Conservation (phyloP, 1,284 basidiomycete species). For the Inonotus hispidus region DNA sequence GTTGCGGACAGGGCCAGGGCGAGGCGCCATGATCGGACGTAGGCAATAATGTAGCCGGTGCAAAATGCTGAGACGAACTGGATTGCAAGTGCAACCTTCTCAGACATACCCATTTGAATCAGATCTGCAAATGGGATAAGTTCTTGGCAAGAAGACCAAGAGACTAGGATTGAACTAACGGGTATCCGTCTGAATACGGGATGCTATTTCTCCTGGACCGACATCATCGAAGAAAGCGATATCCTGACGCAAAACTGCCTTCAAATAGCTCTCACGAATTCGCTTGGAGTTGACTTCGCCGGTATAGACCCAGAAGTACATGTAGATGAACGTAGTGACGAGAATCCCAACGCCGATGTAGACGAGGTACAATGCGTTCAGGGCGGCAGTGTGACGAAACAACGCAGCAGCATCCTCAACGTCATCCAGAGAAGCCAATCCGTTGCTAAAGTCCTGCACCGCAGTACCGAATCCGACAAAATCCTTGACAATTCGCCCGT, state of each 20-base stretch:
- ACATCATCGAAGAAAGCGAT: conserved; percentile 90
- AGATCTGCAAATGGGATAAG: conserved; percentile 48
- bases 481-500: conserved; percentile 71
- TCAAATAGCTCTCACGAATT: conserved; percentile 73
- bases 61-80: conserved; percentile 65
- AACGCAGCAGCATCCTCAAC: conserved; percentile 38
- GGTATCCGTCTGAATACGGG: conserved; percentile 90
- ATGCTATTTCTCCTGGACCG: conserved; percentile 93
- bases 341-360: conserved; percentile 71
- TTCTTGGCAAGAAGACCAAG: background rate
- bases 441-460: conserved; percentile 19
- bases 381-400: conserved; percentile 50
- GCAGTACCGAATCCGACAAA: conserved; percentile 61
- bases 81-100: conserved; percentile 74
- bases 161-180: conserved; percentile 35
- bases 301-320: conserved; percentile 85
- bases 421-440: conserved; percentile 25
- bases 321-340: conserved; percentile 70
- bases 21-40: conserved; percentile 73
- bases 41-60: conserved; percentile 78
- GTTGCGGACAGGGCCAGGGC: conserved; percentile 86
- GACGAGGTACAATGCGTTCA: conserved; percentile 59
- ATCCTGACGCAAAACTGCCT: conserved; percentile 77
- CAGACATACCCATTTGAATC: conserved; percentile 84
- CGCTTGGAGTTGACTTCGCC: conserved; percentile 88